Evolutionary conservation across 225 moss, liverwort and hornwort genomes (phyloP).

Genomic region (Bryum argenteum): DNA sequence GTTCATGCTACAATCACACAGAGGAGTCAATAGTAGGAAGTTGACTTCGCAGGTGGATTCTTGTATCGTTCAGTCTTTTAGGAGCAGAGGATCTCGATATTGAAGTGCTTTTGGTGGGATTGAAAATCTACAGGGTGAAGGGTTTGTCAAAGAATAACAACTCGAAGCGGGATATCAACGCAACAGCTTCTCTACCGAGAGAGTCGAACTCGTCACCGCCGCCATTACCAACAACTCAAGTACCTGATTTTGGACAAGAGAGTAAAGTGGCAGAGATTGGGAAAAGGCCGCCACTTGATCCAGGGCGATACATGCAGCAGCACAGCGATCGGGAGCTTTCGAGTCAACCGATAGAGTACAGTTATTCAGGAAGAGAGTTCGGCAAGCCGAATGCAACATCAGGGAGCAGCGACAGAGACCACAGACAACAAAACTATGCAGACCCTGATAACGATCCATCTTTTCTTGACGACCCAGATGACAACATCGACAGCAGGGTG

Average conservation of each 20-base stretch:
- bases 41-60: too few species aligned
- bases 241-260: slow-evolving; percentile 56
- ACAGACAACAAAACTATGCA: slow-evolving; percentile 21
- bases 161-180: slow-evolving; percentile 63
- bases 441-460: not conserved
- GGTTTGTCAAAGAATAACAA: slow-evolving; percentile 92
- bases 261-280: slow-evolving; percentile 55
- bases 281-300: slow-evolving; percentile 63
- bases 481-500: not conserved
- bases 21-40: too few species aligned
- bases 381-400: slow-evolving; percentile 28
- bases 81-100: not conserved
- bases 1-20: too few species aligned
- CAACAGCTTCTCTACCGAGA: slow-evolving; percentile 58
- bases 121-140: slow-evolving; percentile 80
- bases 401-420: too few species aligned
- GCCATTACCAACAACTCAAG: slow-evolving; percentile 53
- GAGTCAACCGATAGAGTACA: slow-evolving; percentile 42
- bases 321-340: slow-evolving; percentile 37
- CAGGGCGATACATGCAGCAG: slow-evolving; percentile 64
- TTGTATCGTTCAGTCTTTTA: too few species aligned
- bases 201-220: slow-evolving; percentile 82
- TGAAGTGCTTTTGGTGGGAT: too few species aligned
- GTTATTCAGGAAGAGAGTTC: slow-evolving; percentile 62
- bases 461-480: too few species aligned